A percentile compares a stretch with the other conserved stretches of the same genome.
Conservation (phyloP, 441 rosid genomes). For the Bruguiera hainesii region DNA sequence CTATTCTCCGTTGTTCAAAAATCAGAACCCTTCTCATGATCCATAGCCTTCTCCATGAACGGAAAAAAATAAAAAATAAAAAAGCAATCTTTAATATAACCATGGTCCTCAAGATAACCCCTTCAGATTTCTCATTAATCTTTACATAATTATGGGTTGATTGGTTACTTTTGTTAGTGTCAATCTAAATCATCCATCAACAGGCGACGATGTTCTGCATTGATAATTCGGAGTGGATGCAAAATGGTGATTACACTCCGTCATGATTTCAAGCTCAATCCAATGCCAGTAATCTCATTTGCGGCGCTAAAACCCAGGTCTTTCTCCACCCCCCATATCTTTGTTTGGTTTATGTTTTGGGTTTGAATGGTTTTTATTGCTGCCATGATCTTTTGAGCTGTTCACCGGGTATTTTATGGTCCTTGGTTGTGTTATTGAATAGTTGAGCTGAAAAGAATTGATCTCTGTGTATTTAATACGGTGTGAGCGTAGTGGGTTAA, state of each 20-base stretch:
- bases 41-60: not conserved
- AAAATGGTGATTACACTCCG: slow-evolving; percentile 85
- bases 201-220: slow-evolving; percentile 92
- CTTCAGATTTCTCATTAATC: not conserved
- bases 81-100: not conserved
- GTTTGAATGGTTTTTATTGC: not conserved
- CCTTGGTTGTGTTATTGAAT: not conserved
- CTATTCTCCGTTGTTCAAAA: not conserved
- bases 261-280: slow-evolving; percentile 80
- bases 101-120: slow-evolving; percentile 22
- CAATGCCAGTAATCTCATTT: slow-evolving; percentile 79
- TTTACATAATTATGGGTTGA: not conserved
- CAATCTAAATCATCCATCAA: not conserved
- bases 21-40: not conserved
- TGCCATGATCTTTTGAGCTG: not conserved
- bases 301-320: slow-evolving; percentile 95
- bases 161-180: not conserved
- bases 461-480: not conserved
- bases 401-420: not conserved
- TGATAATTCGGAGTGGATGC: slow-evolving; percentile 96
- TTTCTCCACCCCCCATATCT: not conserved
- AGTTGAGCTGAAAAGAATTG: not conserved
- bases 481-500: not conserved
- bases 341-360: not conserved
- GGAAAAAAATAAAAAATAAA: no score